Percentiles rank a stretch among this genome's conserved stretches.
Conservation (phyloP, 1,139 yeast species). For the Wickerhamomyces sp. region DNA sequence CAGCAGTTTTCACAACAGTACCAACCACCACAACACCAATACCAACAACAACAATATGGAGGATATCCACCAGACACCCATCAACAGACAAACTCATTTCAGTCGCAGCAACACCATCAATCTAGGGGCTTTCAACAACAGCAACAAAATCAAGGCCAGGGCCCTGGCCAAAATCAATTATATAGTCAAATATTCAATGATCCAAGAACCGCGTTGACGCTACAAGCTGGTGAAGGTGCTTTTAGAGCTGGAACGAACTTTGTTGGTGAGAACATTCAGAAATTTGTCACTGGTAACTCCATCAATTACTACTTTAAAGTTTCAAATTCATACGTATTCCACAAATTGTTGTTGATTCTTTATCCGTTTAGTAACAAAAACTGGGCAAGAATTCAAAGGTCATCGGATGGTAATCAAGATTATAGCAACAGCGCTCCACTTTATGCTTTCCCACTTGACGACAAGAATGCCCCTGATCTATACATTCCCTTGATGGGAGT, state of each 20-base stretch:
- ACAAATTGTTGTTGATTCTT: slow-evolving; percentile 65
- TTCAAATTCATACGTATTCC: slow-evolving; percentile 78
- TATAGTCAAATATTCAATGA: slow-evolving; percentile 52
- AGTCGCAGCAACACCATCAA: slow-evolving; percentile 3
- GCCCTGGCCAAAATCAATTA: slow-evolving; percentile 2
- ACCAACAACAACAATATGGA: slow-evolving; percentile 8
- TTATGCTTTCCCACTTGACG: slow-evolving; percentile 74
- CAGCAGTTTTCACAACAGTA: slow-evolving; percentile 12
- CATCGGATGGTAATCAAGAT: slow-evolving; percentile 6
- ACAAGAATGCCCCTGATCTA: slow-evolving; percentile 92
- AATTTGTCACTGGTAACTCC: slow-evolving; percentile 42
- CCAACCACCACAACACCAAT: slow-evolving; percentile 9
- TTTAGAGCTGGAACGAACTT: slow-evolving; percentile 63
- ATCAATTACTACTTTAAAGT: slow-evolving; percentile 87
- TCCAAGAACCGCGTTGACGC: slow-evolving; percentile 80
- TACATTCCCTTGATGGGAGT: slow-evolving; percentile 94
- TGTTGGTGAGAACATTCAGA: slow-evolving; percentile 64
- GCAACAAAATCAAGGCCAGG: background rate
- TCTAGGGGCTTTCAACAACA: slow-evolving; percentile 9
- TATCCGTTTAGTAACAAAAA: slow-evolving; percentile 85
- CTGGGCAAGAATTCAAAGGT: slow-evolving; percentile 50
- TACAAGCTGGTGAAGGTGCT: slow-evolving; percentile 85
- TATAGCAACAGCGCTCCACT: slow-evolving; percentile 19
- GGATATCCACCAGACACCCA: slow-evolving; percentile 2
- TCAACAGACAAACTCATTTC: background rate